phyloP scores from a whole-genome alignment of 495 filamentous ascomycete genomes.

The Aspergillus diversus region DNA sequence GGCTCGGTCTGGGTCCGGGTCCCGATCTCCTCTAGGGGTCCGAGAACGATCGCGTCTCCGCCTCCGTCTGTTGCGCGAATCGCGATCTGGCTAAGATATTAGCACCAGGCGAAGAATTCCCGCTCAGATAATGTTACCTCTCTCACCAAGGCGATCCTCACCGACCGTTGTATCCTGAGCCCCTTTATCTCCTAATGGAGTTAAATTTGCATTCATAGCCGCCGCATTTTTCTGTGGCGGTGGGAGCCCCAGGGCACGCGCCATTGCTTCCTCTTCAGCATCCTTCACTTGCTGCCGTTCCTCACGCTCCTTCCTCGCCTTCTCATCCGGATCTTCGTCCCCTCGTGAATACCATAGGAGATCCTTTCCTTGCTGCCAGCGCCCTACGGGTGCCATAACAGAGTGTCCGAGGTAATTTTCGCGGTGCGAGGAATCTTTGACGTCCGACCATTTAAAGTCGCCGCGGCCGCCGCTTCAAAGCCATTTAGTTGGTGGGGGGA shows the following conservation, averaged over 20 bases:
- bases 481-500: constrained; percentile 15
- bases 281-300: constrained; percentile 85
- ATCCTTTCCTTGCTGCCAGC: constrained; percentile 92
- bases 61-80: constrained; percentile 32
- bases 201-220: constrained; percentile 46
- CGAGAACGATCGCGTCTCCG: constrained; percentile 37
- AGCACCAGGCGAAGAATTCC: constrained; percentile 21
- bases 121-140: constrained; percentile 27
- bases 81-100: constrained; percentile 7
- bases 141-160: constrained; percentile 27
- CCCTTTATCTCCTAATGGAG: constrained; percentile 41
- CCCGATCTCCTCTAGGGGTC: constrained; percentile 37
- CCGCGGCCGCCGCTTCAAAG: constrained; percentile 75
- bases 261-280: constrained; percentile 88
- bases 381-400: constrained; percentile 90
- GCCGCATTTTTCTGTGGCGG: constrained; percentile 47
- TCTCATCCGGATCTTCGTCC: constrained; percentile 61
- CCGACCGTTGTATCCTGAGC: constrained; percentile 36
- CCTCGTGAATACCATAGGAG: constrained; percentile 86
- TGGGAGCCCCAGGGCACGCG: constrained; percentile 77
- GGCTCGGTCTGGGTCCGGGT: constrained; percentile 30
- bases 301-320: constrained; percentile 63
- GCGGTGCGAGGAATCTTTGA: constrained; percentile 81
- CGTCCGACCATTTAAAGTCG: constrained; percentile 96
- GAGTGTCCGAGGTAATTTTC: constrained; percentile 98